A percentile compares a stretch with the other conserved stretches of the same genome.
Conservation (phyloP, 164 flowering plant species). For the Macadamia integrifolia region DNA sequence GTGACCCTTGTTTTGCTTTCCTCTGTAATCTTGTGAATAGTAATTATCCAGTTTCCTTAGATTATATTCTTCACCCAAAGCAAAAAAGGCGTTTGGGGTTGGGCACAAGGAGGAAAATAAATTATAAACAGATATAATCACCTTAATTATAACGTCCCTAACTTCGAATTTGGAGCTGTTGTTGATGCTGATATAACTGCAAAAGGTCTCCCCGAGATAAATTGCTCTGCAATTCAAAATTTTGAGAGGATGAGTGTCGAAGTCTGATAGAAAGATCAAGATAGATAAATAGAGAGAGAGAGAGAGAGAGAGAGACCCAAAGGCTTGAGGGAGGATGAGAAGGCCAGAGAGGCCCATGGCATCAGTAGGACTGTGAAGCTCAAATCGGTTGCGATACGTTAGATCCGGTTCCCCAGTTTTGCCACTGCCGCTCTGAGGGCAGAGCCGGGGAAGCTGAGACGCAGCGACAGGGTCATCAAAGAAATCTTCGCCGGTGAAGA, state of each 20-base stretch:
- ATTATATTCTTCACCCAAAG: not conserved
- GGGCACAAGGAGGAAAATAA: not conserved
- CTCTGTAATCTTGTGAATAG: not conserved
- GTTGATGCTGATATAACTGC: conserved; percentile 92
- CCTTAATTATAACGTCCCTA: conserved; percentile 79
- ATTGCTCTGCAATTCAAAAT: conserved; percentile 54
- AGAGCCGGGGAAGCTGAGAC: conserved; percentile 36
- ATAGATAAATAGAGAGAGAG: not conserved
- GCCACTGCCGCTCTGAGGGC: conserved; percentile 7
- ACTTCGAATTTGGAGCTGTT: conserved; percentile 91
- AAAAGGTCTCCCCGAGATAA: conserved; percentile 94
- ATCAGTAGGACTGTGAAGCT: conserved; percentile 53
- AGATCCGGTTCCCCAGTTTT: conserved; percentile 38
- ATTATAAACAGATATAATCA: conserved; percentile 10
- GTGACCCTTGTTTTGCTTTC: too few relatives aligned
- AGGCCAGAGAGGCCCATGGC: conserved; percentile 85
- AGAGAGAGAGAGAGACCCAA: conserved; percentile 48
- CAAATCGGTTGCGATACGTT: conserved; percentile 59
- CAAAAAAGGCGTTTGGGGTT: not conserved
- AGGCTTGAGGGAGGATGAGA: conserved; percentile 88
- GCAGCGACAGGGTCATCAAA: conserved; percentile 59
- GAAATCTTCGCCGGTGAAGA: conserved; percentile 77
- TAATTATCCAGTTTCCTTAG: not conserved
- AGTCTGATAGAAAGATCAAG: not conserved
- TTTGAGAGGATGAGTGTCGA: not conserved